Conservation (phyloP, 306 rosid species). For the Corylus avellana region DNA sequence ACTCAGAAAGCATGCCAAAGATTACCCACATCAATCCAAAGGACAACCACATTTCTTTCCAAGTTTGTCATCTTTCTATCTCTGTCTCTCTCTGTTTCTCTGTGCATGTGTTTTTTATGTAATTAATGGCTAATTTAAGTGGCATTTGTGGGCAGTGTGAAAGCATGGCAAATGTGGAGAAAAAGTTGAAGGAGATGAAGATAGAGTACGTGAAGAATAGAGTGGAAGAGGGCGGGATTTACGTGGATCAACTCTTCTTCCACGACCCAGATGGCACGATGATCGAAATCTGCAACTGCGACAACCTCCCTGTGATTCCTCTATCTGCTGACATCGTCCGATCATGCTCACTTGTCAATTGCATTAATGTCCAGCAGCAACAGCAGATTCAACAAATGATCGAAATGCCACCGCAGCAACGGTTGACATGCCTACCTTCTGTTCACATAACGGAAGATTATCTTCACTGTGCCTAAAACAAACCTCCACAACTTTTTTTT, state of each 20-base stretch:
- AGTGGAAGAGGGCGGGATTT: conserved; percentile 63
- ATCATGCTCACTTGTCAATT: conserved; percentile 45
- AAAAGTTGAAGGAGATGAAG: conserved; percentile 54
- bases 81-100: background rate
- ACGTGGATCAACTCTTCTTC: conserved; percentile 82
- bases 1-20: conserved; percentile 49
- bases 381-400: conserved; percentile 38
- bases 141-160: conserved; percentile 50
- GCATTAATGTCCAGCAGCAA: conserved; percentile 34
- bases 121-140: background rate
- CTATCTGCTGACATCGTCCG: conserved; percentile 26
- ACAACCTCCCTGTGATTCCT: conserved; percentile 67
- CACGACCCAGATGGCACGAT: conserved; percentile 79
- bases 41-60: conserved; percentile 67
- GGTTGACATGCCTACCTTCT: conserved; percentile 12
- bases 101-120: background rate
- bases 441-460: conserved; percentile 10
- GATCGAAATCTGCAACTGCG: conserved; percentile 88
- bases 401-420: conserved; percentile 26
- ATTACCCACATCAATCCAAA: conserved; percentile 61
- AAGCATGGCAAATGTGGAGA: conserved; percentile 59
- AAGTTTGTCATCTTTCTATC: conserved; percentile 27
- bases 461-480: conserved; percentile 21
- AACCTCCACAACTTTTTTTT: background rate
- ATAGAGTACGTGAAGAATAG: conserved; percentile 57